Evolutionary conservation across 2,329 filamentous ascomycete species (phyloP).

Genomic region (Chrysoporthe deuterocubensis): DNA sequence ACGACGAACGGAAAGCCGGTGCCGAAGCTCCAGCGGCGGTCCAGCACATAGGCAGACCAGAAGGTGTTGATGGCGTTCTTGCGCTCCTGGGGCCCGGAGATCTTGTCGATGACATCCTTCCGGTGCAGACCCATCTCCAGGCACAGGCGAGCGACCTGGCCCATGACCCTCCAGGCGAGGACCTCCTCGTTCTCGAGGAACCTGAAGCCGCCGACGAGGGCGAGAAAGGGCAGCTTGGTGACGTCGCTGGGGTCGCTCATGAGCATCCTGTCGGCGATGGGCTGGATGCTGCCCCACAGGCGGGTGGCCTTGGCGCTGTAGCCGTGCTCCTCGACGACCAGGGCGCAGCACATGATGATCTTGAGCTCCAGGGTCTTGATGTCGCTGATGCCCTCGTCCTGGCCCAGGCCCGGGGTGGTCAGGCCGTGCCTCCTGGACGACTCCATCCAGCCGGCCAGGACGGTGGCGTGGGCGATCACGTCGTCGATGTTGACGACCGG

Average conservation of each 20-base stretch:
- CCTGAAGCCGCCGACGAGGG: constrained; percentile 67
- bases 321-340: constrained; percentile 79
- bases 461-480: constrained; percentile 71
- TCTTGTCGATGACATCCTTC: constrained; percentile 71
- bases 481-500: constrained; percentile 78
- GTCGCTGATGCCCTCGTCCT: constrained; percentile 48
- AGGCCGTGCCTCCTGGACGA: constrained; percentile 42
- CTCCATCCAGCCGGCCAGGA: constrained; percentile 75
- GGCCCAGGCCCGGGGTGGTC: constrained; percentile 33
- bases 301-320: constrained; percentile 74
- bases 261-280: constrained; percentile 68
- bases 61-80: constrained; percentile 73
- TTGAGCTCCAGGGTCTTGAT: constrained; percentile 73
- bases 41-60: constrained; percentile 85
- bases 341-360: constrained; percentile 77
- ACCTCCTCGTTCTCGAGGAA: constrained; percentile 87
- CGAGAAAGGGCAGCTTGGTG: constrained; percentile 54
- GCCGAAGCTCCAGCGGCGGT: constrained; percentile 87
- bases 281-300: constrained; percentile 77
- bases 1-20: constrained; percentile 85
- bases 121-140: constrained; percentile 84
- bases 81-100: constrained; percentile 70
- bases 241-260: constrained; percentile 58
- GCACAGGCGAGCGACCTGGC: constrained; percentile 79
- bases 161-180: constrained; percentile 85